These are phyloP conservation scores for Puccinia horiana DNA, from an alignment of 1,284 basidiomycete species.

Conservation along the genomic window DNA sequence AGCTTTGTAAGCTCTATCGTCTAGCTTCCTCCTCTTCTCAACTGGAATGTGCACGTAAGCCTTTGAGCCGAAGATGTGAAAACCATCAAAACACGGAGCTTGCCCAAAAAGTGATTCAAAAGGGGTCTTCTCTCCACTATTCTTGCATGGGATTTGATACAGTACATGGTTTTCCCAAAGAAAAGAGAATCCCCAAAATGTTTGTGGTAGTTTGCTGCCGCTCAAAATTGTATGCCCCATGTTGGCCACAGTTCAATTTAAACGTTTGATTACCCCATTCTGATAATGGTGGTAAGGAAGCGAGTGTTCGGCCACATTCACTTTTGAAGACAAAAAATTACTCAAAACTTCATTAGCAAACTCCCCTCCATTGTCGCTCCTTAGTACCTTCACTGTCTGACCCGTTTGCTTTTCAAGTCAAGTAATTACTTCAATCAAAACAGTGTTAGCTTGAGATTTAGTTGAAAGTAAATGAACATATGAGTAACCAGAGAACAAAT, in stretches of 20 bases:
- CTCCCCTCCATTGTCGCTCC: conserved; percentile 19
- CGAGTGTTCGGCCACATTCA: neutral
- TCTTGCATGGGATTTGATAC: neutral
- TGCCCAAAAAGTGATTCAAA: neutral
- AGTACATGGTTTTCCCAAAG: neutral
- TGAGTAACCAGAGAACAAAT: neutral
- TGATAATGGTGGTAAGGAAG: conserved; percentile 5
- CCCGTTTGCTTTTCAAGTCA: neutral
- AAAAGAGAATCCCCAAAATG: neutral
- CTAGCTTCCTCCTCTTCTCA: neutral
- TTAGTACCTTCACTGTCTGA: neutral
- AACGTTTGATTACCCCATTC: neutral
- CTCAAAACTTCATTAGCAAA: neutral
- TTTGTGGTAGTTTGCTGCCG: neutral
- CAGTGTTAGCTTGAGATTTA: conserved; percentile 11
- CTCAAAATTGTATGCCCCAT: conserved; percentile 19
- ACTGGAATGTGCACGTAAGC: conserved; percentile 2
- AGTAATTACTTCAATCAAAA: no score
- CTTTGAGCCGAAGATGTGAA: neutral
- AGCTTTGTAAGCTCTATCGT: neutral
- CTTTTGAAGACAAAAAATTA: neutral
- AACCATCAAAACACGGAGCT: neutral
- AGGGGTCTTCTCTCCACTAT: neutral
- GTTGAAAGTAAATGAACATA: neutral
- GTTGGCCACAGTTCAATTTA: neutral